Evolutionary conservation across 2,329 filamentous ascomycete genomes (phyloP).

Genomic region (Penicillium polonicum): DNA sequence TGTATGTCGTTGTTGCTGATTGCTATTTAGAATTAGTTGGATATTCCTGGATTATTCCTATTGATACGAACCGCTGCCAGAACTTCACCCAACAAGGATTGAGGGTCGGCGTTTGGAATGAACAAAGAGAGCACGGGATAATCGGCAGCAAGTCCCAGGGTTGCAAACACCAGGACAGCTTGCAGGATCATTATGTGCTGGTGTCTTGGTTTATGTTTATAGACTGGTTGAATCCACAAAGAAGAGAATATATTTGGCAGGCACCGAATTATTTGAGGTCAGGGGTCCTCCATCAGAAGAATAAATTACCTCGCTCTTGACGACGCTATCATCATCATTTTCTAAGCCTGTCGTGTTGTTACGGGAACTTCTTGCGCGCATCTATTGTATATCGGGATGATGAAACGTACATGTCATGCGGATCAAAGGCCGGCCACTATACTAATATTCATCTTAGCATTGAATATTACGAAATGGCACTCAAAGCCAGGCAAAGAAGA

Average conservation of each 20-base stretch:
- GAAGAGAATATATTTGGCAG: background rate
- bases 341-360: background rate
- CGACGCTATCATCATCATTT: background rate
- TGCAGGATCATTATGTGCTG: constrained; percentile 14
- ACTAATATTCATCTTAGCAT: background rate
- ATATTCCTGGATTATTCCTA: background rate
- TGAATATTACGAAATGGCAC: background rate
- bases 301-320: too few species aligned
- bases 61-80: constrained; percentile 22
- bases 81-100: constrained; percentile 28
- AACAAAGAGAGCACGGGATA: constrained; percentile 27
- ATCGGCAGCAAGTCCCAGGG: constrained; percentile 20
- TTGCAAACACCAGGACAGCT: constrained; percentile 18
- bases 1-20: constrained; percentile 28
- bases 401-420: background rate
- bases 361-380: background rate
- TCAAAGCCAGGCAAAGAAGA: background rate
- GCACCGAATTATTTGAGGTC: background rate
- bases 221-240: background rate
- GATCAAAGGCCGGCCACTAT: background rate
- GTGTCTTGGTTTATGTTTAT: background rate
- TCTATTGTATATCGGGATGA: background rate
- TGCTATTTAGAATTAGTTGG: constrained; percentile 13
- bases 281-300: background rate
- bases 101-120: constrained; percentile 23